A percentile compares a stretch with the other conserved stretches of the same genome.
phyloP scores from a whole-genome alignment of 768 basidiomycete genomes.

The Lanmaoa pseudosensibilis region DNA sequence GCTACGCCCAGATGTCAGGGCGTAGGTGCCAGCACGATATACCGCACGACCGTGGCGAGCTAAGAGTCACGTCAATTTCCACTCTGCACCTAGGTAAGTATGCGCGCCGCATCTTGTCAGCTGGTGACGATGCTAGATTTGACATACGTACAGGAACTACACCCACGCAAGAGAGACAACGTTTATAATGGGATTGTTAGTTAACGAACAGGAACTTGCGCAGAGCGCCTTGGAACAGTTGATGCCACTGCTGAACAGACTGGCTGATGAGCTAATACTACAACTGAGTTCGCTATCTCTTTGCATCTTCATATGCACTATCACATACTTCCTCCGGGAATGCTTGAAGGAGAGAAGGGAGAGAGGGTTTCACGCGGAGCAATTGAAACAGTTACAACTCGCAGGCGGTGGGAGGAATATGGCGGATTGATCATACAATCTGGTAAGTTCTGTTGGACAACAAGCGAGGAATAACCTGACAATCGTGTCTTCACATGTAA shows the following conservation, averaged over 20 bases:
- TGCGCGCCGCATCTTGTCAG: neutral
- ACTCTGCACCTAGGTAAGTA: neutral
- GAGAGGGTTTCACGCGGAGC: conserved; percentile 13
- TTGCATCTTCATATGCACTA: conserved; percentile 16
- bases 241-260: conserved; percentile 12
- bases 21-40: neutral
- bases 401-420: neutral
- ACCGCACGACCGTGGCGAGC: neutral
- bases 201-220: conserved; percentile 21
- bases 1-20: neutral
- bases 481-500: neutral
- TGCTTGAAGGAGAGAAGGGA: conserved; percentile 23
- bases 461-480: neutral
- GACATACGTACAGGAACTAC: neutral
- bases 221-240: conserved; percentile 6
- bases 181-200: conserved; percentile 17
- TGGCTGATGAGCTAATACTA: neutral
- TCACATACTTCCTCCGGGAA: conserved; percentile 18
- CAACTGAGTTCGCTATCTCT: too few relatives aligned
- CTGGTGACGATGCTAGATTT: neutral
- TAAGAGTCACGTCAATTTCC: neutral
- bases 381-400: conserved; percentile 11
- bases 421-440: neutral
- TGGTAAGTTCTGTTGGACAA: neutral
- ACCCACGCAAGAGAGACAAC: neutral